Conservation (phyloP, 805 yeast genomes). For the Ogataea ganodermae region DNA sequence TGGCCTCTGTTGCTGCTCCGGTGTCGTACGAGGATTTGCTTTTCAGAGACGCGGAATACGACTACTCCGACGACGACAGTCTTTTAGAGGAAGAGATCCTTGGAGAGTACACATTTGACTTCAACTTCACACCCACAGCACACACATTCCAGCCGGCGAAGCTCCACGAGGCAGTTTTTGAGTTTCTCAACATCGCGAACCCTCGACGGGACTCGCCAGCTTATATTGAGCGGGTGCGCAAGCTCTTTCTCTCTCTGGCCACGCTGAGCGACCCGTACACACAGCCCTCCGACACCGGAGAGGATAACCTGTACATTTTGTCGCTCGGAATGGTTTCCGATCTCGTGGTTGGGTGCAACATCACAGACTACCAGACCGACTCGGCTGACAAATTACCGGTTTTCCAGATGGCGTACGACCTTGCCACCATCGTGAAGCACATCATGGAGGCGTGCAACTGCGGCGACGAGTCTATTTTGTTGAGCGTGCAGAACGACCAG, state of each 20-base stretch:
- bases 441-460: conserved; percentile 42
- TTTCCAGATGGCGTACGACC: conserved; percentile 35
- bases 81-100: conserved; percentile 23
- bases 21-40: conserved; percentile 1
- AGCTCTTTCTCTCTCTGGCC: conserved; percentile 34
- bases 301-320: conserved; percentile 45
- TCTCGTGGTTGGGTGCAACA: conserved; percentile 46
- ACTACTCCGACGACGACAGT: conserved; percentile 19
- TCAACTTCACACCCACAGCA: conserved; percentile 23
- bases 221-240: conserved; percentile 18
- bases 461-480: conserved; percentile 43
- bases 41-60: conserved; percentile 7
- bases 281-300: conserved; percentile 65
- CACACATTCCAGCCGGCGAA: conserved; percentile 29
- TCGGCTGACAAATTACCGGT: conserved; percentile 36
- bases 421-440: conserved; percentile 40
- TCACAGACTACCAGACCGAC: conserved; percentile 19
- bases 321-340: conserved; percentile 60
- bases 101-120: conserved; percentile 32
- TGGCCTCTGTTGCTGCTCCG: neutral
- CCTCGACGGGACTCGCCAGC: conserved; percentile 11
- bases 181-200: conserved; percentile 27
- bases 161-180: conserved; percentile 35
- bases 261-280: conserved; percentile 62
- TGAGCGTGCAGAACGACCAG: conserved; percentile 44